Evolutionary conservation across 2,329 filamentous ascomycete genomes (phyloP).

Genomic region (Blastomyces silverae): DNA sequence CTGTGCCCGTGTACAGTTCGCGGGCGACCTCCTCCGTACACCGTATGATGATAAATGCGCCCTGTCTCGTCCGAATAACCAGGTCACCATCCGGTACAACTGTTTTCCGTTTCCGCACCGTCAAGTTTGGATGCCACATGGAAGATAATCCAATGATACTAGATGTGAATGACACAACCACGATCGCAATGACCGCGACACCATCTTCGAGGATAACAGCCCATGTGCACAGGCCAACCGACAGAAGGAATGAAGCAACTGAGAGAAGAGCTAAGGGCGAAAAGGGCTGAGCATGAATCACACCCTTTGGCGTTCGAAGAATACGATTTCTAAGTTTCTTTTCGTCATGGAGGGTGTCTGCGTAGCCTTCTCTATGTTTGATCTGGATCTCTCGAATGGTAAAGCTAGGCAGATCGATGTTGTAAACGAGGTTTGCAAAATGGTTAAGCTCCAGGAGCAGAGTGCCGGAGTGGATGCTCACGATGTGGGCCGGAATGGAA

Average conservation of each 20-base stretch:
- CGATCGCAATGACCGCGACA: slow-evolving; percentile 48
- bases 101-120: slow-evolving; percentile 45
- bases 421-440: slow-evolving; percentile 56
- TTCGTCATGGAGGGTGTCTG: slow-evolving; percentile 28
- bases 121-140: slow-evolving; percentile 52
- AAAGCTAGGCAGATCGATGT: slow-evolving; percentile 45
- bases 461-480: slow-evolving; percentile 54
- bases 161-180: slow-evolving; percentile 48
- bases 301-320: slow-evolving; percentile 11
- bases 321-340: slow-evolving; percentile 13
- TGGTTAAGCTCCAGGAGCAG: slow-evolving; percentile 52
- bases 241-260: slow-evolving; percentile 44
- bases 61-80: slow-evolving; percentile 55
- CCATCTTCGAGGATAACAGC: slow-evolving; percentile 42
- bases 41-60: slow-evolving; percentile 52
- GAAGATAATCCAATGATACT: slow-evolving; percentile 53
- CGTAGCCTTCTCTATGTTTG: slow-evolving; percentile 9
- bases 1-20: slow-evolving; percentile 57
- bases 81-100: slow-evolving; percentile 52
- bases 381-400: slow-evolving; percentile 44
- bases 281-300: slow-evolving; percentile 33
- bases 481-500: slow-evolving; percentile 49
- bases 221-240: slow-evolving; percentile 22
- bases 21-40: slow-evolving; percentile 56
- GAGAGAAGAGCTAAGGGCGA: slow-evolving; percentile 52